phyloP scores from a whole-genome alignment of 495 filamentous ascomycete genomes.

The Cercophora sp. region DNA sequence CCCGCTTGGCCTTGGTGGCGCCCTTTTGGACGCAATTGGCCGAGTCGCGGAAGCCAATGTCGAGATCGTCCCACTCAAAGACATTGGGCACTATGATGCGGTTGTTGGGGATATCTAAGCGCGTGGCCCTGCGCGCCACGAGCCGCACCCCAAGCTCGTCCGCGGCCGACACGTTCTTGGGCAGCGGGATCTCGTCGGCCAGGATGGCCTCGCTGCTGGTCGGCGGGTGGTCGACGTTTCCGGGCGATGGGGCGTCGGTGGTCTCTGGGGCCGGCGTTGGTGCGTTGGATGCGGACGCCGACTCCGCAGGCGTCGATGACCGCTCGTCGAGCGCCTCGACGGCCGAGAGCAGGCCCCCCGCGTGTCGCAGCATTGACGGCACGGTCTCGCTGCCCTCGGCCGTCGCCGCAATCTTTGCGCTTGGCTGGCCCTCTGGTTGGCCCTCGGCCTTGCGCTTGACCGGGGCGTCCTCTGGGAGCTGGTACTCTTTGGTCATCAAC shows the following conservation, averaged over 20 bases:
- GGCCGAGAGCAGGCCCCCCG: slow-evolving; percentile 40
- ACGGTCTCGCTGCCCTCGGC: slow-evolving; percentile 23
- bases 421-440: slow-evolving; percentile 37
- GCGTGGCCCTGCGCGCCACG: slow-evolving; percentile 28
- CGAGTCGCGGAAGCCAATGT: slow-evolving; percentile 51
- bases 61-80: slow-evolving; percentile 36
- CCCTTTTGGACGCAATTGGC: slow-evolving; percentile 40
- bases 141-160: slow-evolving; percentile 40
- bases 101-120: slow-evolving; percentile 34
- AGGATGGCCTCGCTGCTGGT: slow-evolving; percentile 18
- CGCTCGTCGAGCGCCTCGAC: slow-evolving; percentile 35
- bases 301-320: slow-evolving; percentile 22
- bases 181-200: slow-evolving; percentile 32
- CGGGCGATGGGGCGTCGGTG: slow-evolving; percentile 17
- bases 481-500: slow-evolving; percentile 23
- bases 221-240: slow-evolving; percentile 11
- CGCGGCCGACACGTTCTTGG: slow-evolving; percentile 32
- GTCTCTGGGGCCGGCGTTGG: slow-evolving; percentile 31
- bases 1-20: slow-evolving; percentile 35
- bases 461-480: slow-evolving; percentile 19
- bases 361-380: slow-evolving; percentile 32
- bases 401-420: slow-evolving; percentile 30
- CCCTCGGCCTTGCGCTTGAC: slow-evolving; percentile 39
- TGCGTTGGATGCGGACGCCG: slow-evolving; percentile 37
- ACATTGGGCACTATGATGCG: slow-evolving; percentile 39